phyloP scores from a whole-genome alignment of 345 rosid species.

The Populus tremula region DNA sequence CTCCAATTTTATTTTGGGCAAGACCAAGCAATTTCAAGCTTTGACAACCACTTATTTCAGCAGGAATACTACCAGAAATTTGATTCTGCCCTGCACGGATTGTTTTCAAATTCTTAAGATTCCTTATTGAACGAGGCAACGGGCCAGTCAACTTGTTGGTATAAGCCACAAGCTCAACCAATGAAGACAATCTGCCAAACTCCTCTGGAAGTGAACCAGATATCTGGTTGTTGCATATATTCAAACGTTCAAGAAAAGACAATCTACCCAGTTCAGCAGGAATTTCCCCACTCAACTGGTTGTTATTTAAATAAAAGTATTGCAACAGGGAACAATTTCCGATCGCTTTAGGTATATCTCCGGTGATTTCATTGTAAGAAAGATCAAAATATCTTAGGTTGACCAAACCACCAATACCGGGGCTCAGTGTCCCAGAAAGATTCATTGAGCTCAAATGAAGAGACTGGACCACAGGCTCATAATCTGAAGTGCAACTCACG shows the following conservation, averaged over 20 bases:
- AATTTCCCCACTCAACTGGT: slow-evolving; percentile 62
- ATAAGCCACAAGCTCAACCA: slow-evolving; percentile 66
- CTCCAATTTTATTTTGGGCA: slow-evolving; percentile 73
- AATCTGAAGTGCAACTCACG: slow-evolving; percentile 44
- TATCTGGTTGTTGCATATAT: slow-evolving; percentile 35
- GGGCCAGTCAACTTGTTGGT: slow-evolving; percentile 69
- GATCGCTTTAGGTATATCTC: slow-evolving; percentile 44
- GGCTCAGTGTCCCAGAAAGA: slow-evolving; percentile 60
- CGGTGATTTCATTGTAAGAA: slow-evolving; percentile 51
- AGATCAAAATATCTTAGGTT: slow-evolving; percentile 37
- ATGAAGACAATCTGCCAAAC: slow-evolving; percentile 46
- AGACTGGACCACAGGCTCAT: slow-evolving; percentile 42
- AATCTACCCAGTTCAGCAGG: slow-evolving; percentile 46
- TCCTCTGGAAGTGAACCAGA: slow-evolving; percentile 55
- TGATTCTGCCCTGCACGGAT: slow-evolving; percentile 67
- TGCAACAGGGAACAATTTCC: slow-evolving; percentile 41
- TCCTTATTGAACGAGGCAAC: slow-evolving; percentile 52
- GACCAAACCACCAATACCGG: slow-evolving; percentile 43
- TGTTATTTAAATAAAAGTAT: slow-evolving; percentile 52
- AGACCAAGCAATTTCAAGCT: slow-evolving; percentile 68
- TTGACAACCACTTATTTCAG: slow-evolving; percentile 63
- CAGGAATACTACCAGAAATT: slow-evolving; percentile 67
- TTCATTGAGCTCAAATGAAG: slow-evolving; percentile 49
- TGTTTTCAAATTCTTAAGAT: slow-evolving; percentile 46
- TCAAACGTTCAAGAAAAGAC: slow-evolving; percentile 29